These are phyloP conservation scores for Solanum clarkiae DNA, from an alignment of 257 asterid species.

Conservation along the genomic window DNA sequence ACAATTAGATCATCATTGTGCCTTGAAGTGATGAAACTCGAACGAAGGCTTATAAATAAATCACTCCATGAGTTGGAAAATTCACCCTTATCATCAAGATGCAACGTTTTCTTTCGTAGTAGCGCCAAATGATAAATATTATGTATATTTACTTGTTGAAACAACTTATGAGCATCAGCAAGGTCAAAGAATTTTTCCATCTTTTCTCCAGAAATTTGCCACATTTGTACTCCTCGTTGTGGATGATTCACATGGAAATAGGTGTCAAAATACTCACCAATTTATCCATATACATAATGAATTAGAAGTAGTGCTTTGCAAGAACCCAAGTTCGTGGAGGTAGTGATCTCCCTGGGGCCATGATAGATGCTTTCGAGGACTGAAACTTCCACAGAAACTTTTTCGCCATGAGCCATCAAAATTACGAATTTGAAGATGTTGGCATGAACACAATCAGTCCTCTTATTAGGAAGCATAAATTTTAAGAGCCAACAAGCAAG, in stretches of 20 bases:
- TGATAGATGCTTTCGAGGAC: too few species aligned
- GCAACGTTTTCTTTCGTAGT: too few species aligned
- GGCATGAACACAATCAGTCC: too few species aligned
- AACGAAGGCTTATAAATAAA: not conserved
- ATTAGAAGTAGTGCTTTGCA: not conserved
- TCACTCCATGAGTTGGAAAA: not conserved
- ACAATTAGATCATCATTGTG: not conserved
- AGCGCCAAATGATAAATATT: not conserved
- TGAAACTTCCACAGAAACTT: too few species aligned
- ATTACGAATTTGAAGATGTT: too few species aligned
- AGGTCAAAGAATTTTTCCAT: not conserved
- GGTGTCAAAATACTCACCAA: not conserved
- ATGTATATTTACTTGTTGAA: not conserved
- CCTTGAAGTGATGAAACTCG: not conserved
- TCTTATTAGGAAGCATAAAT: too few species aligned
- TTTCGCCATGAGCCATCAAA: too few species aligned
- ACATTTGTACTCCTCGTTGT: not conserved
- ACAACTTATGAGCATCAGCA: not conserved
- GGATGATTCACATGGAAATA: not conserved
- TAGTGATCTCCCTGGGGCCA: not conserved
- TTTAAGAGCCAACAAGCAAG: too few species aligned
- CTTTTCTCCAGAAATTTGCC: not conserved
- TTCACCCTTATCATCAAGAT: not conserved
- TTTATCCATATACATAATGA: not conserved
- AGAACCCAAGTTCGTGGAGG: not conserved